A percentile compares a stretch with the other conserved stretches of the same genome.
These are phyloP conservation scores for Hansenula lynferdii DNA, from an alignment of 1,139 yeast species.

Conservation along the genomic window DNA sequence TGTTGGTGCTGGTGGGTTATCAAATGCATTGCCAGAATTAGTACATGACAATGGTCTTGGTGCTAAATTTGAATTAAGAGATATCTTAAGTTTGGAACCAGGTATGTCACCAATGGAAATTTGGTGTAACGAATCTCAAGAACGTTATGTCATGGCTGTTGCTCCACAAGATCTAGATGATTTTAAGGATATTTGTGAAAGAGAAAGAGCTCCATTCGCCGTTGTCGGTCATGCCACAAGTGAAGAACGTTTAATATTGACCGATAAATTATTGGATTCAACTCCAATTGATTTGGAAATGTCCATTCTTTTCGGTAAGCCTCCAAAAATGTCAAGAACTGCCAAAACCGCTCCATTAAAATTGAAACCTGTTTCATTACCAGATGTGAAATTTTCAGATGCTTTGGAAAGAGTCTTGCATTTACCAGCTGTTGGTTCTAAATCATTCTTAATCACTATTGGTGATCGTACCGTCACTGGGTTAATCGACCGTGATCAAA, in stretches of 20 bases:
- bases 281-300: slow-evolving; percentile 96
- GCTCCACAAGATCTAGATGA: slow-evolving; percentile 69
- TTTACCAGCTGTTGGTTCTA: slow-evolving; percentile 94
- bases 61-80: slow-evolving; percentile 87
- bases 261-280: slow-evolving; percentile 67
- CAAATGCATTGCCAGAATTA: slow-evolving; percentile 95
- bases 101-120: slow-evolving; percentile 99
- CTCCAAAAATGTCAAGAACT: slow-evolving; percentile 90
- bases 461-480: slow-evolving; percentile 98
- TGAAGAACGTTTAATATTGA: slow-evolving; percentile 77
- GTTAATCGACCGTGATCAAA: slow-evolving; percentile 93
- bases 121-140: slow-evolving; percentile 99
- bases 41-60: slow-evolving; percentile 97
- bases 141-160: slow-evolving; percentile 93
- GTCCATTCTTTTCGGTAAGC: slow-evolving; percentile 95
- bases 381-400: slow-evolving; percentile 42
- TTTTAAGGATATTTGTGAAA: slow-evolving; percentile 77
- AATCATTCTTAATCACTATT: slow-evolving; percentile 90
- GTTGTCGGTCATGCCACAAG: slow-evolving; percentile 93
- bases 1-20: slow-evolving; percentile 99
- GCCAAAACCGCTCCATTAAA: slow-evolving; percentile 61
- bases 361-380: slow-evolving; percentile 44
- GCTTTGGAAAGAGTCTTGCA: slow-evolving; percentile 80
- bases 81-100: slow-evolving; percentile 87
- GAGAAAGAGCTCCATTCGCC: slow-evolving; percentile 96